phyloP scores from a whole-genome alignment of 2,329 filamentous ascomycete species.

The Cladorrhinum sp. region DNA sequence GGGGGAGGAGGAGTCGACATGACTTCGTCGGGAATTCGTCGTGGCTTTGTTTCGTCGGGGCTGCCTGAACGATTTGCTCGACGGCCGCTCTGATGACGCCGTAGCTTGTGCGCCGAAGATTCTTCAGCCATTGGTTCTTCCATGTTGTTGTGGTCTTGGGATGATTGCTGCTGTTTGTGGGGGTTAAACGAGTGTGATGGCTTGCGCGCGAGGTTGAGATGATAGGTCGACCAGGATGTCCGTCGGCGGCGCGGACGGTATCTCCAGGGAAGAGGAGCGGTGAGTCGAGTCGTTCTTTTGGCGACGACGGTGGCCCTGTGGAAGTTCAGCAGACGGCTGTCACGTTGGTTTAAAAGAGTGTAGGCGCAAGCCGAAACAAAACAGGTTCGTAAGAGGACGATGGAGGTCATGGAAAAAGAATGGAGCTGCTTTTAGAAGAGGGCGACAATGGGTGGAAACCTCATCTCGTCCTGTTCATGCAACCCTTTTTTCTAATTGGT shows the following conservation, averaged over 20 bases:
- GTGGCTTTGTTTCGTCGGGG: conserved; percentile 25
- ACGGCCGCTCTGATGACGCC: conserved; percentile 9
- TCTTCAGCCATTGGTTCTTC: conserved; percentile 25
- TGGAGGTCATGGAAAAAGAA: conserved; percentile 44
- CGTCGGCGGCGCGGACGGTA: conserved; percentile 31
- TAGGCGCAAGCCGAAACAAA: conserved; percentile 45
- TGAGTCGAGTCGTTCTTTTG: conserved; percentile 39
- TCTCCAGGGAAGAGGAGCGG: conserved; percentile 25
- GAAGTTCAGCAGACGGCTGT: conserved; percentile 40
- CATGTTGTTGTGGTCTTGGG: conserved; percentile 13
- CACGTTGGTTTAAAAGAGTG: conserved; percentile 41
- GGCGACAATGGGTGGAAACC: conserved; percentile 28
- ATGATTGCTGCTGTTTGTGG: neutral
- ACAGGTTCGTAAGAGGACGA: conserved; percentile 46
- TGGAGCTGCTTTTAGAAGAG: conserved; percentile 18
- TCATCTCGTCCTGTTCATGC: conserved; percentile 31
- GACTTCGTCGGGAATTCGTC: conserved; percentile 34
- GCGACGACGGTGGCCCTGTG: conserved; percentile 43
- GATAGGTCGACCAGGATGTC: conserved; percentile 22
- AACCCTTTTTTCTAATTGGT: conserved; percentile 27
- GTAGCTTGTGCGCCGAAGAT: conserved; percentile 13
- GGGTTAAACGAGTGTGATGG: conserved; percentile 13
- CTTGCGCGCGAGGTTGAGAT: conserved; percentile 24
- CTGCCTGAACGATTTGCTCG: conserved; percentile 14
- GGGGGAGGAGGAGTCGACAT: conserved; percentile 35